Base-by-base conservation (phyloP, 2,329 filamentous ascomycete species). In the Penicillium nordicum region DNA sequence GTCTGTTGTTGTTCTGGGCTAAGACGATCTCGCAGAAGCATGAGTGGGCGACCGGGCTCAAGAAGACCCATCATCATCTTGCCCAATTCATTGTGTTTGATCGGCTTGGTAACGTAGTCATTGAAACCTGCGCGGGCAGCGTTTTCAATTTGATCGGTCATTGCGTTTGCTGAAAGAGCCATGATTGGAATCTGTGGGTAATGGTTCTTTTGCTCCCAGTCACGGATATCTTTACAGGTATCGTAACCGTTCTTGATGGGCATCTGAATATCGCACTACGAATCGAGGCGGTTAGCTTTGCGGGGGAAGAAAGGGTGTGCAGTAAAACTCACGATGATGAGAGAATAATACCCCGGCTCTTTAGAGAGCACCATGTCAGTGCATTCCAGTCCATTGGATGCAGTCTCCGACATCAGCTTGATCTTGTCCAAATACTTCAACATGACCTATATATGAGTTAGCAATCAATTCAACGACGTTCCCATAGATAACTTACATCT, bases 201-300 rank as follows among this genome's bases (percentile, higher is more conserved):
- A 55, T 77, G 73, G 51, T 78, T 77, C 50, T 70, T 72, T 49
- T 70, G 63, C 59, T 80, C 78, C 78, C 77, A 80, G 30, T 60
- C 64, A 47, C 78, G 75, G 60, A 80, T 76, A 32, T 79, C 77
- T 47, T 68, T 71, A 58, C 76, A 79, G 2, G 77, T 78, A 44
- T 79, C 75, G 56, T 80, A 79, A 34, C 78, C 78, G 49, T 79
- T 78, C 63, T 79, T 79, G 53, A 78, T 63, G 6, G 78, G 78
- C 78, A 80, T 80, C 65, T 80, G 77, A 44, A 80, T 80, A 63
- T 80, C 78, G 56, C 78, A 79, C 76, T 78, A 44, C 27, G 21
- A 8, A 38, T 44, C 7, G 3, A 51, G 8, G 12, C 2, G 12
- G 25, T 65, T 57, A 65, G 56, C 41, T 27, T 1, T 27, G 18